Conservation (phyloP, 495 filamentous ascomycete species). For the Podospora sp. region DNA sequence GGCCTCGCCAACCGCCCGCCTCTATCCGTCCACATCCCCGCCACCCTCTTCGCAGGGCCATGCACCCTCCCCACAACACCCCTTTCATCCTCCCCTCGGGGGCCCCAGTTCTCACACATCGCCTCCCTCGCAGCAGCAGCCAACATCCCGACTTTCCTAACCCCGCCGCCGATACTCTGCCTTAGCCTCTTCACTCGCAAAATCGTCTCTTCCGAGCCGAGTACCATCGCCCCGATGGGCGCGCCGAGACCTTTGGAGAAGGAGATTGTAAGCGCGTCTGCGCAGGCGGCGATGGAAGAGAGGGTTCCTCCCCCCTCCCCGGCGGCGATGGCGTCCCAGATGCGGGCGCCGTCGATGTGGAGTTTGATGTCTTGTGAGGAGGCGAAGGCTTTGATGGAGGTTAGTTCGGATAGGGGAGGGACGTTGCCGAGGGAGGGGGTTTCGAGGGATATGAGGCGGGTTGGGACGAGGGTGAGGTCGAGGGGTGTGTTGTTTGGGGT, state of each 20-base stretch:
- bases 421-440: conserved; percentile 75
- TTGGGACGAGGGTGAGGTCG: conserved; percentile 59
- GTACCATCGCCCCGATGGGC: conserved; percentile 77
- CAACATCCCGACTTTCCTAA: conserved; percentile 64
- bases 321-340: conserved; percentile 71
- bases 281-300: conserved; percentile 62
- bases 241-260: conserved; percentile 84
- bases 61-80: conserved; percentile 62
- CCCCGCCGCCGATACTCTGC: conserved; percentile 77
- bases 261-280: conserved; percentile 76
- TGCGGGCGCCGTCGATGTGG: conserved; percentile 76
- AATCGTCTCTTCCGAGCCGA: conserved; percentile 63
- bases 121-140: conserved; percentile 58
- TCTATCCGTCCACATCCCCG: conserved; percentile 59
- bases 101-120: conserved; percentile 64
- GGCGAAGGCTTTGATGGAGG: conserved; percentile 65
- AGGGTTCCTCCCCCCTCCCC: conserved; percentile 53
- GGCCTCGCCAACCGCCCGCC: conserved; percentile 58
- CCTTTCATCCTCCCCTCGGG: conserved; percentile 54
- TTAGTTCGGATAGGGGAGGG: conserved; percentile 67
- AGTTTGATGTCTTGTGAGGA: conserved; percentile 62
- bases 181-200: conserved; percentile 70
- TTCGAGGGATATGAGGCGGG: conserved; percentile 72
- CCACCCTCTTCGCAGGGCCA: conserved; percentile 63
- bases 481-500: conserved; percentile 25